Conservation (phyloP, 306 rosid species). For the Hippophae tibetana region DNA sequence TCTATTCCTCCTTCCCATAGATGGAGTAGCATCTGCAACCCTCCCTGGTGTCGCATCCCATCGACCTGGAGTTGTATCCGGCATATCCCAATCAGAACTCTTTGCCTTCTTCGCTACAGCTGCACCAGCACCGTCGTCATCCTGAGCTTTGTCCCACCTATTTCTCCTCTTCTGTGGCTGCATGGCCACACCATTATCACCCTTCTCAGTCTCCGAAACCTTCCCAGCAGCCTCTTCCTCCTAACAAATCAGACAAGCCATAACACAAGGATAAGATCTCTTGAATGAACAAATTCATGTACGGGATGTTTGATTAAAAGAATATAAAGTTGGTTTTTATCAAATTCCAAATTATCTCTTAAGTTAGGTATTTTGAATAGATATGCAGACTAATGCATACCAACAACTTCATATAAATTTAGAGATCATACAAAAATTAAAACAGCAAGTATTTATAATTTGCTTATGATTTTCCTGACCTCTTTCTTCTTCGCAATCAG, state of each 20-base stretch:
- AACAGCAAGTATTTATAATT: too few species aligned
- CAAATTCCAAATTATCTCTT: too few species aligned
- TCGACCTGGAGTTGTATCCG: constrained; percentile 44
- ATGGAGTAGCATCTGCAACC: constrained; percentile 46
- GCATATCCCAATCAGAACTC: constrained; percentile 65
- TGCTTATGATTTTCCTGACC: constrained; percentile 4
- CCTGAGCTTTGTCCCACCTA: constrained; percentile 69
- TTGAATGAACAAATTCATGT: too few species aligned
- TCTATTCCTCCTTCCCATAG: constrained; percentile 14
- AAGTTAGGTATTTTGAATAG: too few species aligned
- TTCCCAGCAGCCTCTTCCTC: constrained; percentile 43
- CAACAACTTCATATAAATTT: too few species aligned
- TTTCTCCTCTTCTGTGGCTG: constrained; percentile 51
- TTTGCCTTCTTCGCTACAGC: constrained; percentile 25
- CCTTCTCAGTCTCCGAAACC: constrained; percentile 15
- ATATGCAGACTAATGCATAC: too few species aligned
- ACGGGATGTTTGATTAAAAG: too few species aligned
- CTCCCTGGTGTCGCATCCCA: constrained; percentile 63
- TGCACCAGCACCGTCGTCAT: constrained; percentile 27
- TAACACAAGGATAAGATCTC: too few species aligned
- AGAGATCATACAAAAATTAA: too few species aligned
- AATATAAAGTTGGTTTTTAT: too few species aligned
- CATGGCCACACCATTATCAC: background rate
- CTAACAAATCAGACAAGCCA: background rate
- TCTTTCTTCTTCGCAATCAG: constrained; percentile 49